A percentile compares a stretch with the other conserved stretches of the same genome.
These are phyloP conservation scores for Rhizoclosmatium sp. DNA, from an alignment of 192 early-diverging fungal genomes.

Conservation along the genomic window DNA sequence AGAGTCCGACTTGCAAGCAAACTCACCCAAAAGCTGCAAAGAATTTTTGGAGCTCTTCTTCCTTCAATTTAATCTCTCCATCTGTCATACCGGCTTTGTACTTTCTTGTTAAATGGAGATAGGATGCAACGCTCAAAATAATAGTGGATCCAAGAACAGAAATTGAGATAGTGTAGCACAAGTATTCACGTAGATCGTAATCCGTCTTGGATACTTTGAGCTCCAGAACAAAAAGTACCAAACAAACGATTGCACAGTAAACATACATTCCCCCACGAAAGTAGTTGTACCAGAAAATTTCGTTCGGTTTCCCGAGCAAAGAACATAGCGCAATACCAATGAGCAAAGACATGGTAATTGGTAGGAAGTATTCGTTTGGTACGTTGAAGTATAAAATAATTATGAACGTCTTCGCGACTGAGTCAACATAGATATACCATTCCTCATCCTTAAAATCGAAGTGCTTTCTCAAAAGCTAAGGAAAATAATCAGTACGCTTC, in stretches of 20 bases:
- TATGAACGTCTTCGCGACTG: slow-evolving; percentile 1
- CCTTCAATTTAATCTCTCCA: no score
- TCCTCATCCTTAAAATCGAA: slow-evolving; percentile 16
- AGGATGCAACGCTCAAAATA: no score
- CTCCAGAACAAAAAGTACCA: neutral
- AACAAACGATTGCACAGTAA: neutral
- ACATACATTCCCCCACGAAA: neutral
- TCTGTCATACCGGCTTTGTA: no score
- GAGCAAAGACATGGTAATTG: neutral
- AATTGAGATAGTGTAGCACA: no score
- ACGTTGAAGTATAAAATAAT: no score
- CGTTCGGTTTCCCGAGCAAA: slow-evolving; percentile 13
- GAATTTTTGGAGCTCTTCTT: no score
- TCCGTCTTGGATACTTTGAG: neutral
- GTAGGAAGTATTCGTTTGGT: slow-evolving; percentile 10
- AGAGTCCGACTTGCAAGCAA: no score
- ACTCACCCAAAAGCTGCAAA: no score
- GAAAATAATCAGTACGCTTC: no score
- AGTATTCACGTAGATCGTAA: neutral
- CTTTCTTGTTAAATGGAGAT: no score
- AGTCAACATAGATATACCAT: slow-evolving; percentile 21
- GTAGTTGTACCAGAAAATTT: slow-evolving; percentile 3
- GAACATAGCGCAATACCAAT: neutral
- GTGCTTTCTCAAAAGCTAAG: neutral
- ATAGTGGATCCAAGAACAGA: no score